Conservation (phyloP, 2,329 filamentous ascomycete genomes). For the Stemphylium lycopersici region DNA sequence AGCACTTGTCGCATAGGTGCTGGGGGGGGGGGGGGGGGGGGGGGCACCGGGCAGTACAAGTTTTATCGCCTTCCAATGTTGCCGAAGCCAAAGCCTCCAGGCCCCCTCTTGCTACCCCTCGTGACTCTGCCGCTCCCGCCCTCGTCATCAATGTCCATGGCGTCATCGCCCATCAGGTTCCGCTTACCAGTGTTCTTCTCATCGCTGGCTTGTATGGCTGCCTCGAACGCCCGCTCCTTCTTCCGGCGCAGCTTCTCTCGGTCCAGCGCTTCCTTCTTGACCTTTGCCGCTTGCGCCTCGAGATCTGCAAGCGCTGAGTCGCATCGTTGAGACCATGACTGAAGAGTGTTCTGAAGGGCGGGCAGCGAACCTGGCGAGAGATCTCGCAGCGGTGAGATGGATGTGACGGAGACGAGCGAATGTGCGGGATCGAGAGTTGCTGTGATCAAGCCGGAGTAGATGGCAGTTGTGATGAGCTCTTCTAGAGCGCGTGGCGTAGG, state of each 20-base stretch:
- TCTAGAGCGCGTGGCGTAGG: conserved; percentile 74
- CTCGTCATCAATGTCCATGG: conserved; percentile 49
- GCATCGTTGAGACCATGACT: conserved; percentile 81
- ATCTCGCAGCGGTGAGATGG: conserved; percentile 85
- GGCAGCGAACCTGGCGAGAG: conserved; percentile 75
- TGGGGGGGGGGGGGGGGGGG: no score
- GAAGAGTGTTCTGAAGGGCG: conserved; percentile 70
- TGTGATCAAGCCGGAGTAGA: conserved; percentile 82
- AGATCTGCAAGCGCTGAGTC: conserved; percentile 73
- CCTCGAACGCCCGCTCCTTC: conserved; percentile 49
- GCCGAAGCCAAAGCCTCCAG: conserved; percentile 32
- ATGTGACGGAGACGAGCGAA: conserved; percentile 75
- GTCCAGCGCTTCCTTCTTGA: conserved; percentile 59
- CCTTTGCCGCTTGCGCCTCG: conserved; percentile 72
- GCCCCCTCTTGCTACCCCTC: conserved; percentile 40
- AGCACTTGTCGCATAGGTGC: no score
- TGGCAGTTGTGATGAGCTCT: conserved; percentile 81
- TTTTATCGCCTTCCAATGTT: conserved; percentile 37
- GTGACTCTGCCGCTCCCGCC: conserved; percentile 29
- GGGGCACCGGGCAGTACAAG: conserved; percentile 7
- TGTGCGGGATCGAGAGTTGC: conserved; percentile 83
- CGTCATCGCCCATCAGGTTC: conserved; percentile 34
- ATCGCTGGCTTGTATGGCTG: conserved; percentile 29
- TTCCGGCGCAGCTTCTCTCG: conserved; percentile 52
- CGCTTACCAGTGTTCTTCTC: conserved; percentile 39